A percentile compares a stretch with the other conserved stretches of the same genome.
These are phyloP conservation scores for Zea luxurians DNA, from an alignment of 176 grass and related monocot genomes.

Conservation along the genomic window DNA sequence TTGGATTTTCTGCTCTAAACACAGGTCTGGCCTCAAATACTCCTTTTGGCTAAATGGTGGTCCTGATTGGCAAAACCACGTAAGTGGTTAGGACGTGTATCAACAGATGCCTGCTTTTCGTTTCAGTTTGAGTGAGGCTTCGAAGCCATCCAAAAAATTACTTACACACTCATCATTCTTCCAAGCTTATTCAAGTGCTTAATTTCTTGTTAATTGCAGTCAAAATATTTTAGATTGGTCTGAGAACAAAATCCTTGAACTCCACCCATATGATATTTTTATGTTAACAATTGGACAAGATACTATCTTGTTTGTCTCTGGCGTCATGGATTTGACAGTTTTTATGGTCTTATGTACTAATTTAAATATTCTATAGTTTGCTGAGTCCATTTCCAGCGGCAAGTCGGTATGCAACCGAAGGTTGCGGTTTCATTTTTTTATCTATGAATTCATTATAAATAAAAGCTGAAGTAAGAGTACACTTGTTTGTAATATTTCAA, in stretches of 20 bases:
- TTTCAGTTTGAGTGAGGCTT: not conserved
- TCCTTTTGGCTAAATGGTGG: conserved; percentile 4
- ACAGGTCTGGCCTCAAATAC: conserved; percentile 85
- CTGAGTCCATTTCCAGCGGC: not conserved
- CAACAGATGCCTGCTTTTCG: not conserved
- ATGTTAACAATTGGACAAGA: not conserved
- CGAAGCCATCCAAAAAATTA: not conserved
- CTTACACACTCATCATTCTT: not conserved
- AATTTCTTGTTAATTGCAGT: not conserved
- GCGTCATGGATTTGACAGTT: not conserved
- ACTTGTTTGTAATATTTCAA: not conserved
- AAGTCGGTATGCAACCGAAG: not conserved
- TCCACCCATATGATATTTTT: not conserved
- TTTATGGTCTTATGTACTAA: not conserved
- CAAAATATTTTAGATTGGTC: not conserved
- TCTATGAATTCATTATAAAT: not conserved
- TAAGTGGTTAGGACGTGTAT: no score
- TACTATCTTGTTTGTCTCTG: not conserved
- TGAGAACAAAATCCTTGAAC: not conserved
- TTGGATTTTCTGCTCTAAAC: conserved; percentile 81
- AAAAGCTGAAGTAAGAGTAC: not conserved
- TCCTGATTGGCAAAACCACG: conserved; percentile 44
- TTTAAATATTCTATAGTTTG: not conserved
- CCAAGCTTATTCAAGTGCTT: not conserved
- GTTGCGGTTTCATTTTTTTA: not conserved